Evolutionary conservation across 352 stramenopile species (phyloP).

Genomic region (Globisporangium yorkense): DNA sequence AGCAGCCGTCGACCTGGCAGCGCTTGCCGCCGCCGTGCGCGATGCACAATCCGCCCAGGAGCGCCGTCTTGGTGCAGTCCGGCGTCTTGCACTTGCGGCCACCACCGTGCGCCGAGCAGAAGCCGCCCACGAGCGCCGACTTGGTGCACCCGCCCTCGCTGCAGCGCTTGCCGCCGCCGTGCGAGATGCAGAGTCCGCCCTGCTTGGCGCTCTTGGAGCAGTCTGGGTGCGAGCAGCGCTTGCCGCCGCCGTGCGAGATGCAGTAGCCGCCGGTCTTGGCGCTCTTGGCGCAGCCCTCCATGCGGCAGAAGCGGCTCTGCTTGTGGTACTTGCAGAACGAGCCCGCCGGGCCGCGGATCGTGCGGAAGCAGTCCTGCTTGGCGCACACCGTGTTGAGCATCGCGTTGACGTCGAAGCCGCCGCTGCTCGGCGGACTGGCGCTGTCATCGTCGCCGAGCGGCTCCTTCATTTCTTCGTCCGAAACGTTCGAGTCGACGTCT

Average conservation of each 20-base stretch:
- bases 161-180: constrained; percentile 68
- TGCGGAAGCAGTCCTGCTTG: constrained; percentile 75
- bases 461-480: constrained; percentile 40
- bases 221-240: constrained; percentile 58
- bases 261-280: constrained; percentile 81
- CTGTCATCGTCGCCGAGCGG: constrained; percentile 18
- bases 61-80: constrained; percentile 71
- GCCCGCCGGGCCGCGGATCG: constrained; percentile 52
- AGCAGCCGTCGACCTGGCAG: constrained; percentile 64
- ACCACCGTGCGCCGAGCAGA: constrained; percentile 79
- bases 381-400: constrained; percentile 79
- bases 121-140: constrained; percentile 73
- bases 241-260: constrained; percentile 71
- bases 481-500: constrained; percentile 20
- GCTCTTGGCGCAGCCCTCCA: constrained; percentile 59
- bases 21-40: constrained; percentile 79
- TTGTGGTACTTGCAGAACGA: constrained; percentile 86
- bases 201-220: constrained; percentile 71
- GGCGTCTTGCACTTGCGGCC: constrained; percentile 68
- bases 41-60: constrained; percentile 74
- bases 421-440: constrained; percentile 17
- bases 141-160: constrained; percentile 69
- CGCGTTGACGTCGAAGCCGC: constrained; percentile 37
- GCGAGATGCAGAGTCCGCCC: constrained; percentile 58
- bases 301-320: constrained; percentile 74